phyloP scores from a whole-genome alignment of 2,329 filamentous ascomycete genomes.

The Leptographium lundbergii region DNA sequence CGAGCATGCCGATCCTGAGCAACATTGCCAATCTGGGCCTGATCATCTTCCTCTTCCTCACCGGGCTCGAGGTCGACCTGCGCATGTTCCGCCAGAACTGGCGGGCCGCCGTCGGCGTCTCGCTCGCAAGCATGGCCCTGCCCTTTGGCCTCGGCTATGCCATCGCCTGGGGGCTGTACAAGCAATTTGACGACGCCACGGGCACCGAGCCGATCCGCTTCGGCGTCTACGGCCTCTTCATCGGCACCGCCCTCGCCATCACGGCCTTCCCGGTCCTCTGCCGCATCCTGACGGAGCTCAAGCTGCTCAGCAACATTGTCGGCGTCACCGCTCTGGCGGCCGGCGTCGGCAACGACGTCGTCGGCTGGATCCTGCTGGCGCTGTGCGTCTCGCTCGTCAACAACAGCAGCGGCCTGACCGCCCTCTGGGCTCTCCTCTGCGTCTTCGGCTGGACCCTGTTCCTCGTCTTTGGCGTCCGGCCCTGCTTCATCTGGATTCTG shows the following conservation, averaged over 20 bases:
- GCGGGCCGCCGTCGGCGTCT: constrained; percentile 66
- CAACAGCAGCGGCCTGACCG: constrained; percentile 66
- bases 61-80: constrained; percentile 77
- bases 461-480: constrained; percentile 59
- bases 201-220: constrained; percentile 31
- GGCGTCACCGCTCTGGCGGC: constrained; percentile 83
- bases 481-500: constrained; percentile 62
- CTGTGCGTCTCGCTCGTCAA: constrained; percentile 91
- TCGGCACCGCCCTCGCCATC: constrained; percentile 87
- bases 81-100: constrained; percentile 68
- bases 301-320: constrained; percentile 69
- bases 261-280: constrained; percentile 87
- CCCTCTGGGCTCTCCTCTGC: constrained; percentile 72
- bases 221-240: constrained; percentile 54
- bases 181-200: constrained; percentile 47
- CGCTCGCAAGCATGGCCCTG: constrained; percentile 64
- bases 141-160: constrained; percentile 74
- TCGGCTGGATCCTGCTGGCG: constrained; percentile 83
- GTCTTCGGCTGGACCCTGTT: constrained; percentile 65
- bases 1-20: constrained; percentile 61
- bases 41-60: constrained; percentile 75
- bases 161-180: constrained; percentile 69
- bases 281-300: constrained; percentile 83
- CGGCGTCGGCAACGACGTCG: constrained; percentile 85
- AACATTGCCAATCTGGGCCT: constrained; percentile 75